Conservation (phyloP, 1,284 basidiomycete genomes). For the Ganoderma leucocontextum region DNA sequence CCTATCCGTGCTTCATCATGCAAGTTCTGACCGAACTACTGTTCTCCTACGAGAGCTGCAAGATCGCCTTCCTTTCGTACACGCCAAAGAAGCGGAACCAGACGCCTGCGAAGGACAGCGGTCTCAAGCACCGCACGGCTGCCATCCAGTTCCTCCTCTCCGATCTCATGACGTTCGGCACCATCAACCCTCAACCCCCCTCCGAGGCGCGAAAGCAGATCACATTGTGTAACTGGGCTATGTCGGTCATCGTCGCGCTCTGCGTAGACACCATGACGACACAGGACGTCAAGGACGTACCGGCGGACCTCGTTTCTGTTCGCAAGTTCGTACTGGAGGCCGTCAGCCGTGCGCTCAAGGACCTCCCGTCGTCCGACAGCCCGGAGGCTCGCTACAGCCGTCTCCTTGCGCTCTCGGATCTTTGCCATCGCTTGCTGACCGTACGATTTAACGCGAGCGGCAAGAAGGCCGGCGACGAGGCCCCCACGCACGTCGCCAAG, state of each 20-base stretch:
- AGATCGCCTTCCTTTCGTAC: slow-evolving; percentile 86
- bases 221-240: slow-evolving; percentile 87
- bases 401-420: slow-evolving; percentile 86
- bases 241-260: slow-evolving; percentile 91
- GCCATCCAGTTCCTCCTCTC: slow-evolving; percentile 82
- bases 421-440: slow-evolving; percentile 89
- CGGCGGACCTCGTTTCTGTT: slow-evolving; percentile 82
- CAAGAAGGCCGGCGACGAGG: slow-evolving; percentile 80
- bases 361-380: slow-evolving; percentile 71
- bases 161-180: slow-evolving; percentile 83
- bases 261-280: slow-evolving; percentile 83
- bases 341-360: slow-evolving; percentile 88
- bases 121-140: slow-evolving; percentile 62
- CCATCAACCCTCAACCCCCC: slow-evolving; percentile 67
- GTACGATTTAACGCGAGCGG: slow-evolving; percentile 70
- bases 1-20: slow-evolving; percentile 90
- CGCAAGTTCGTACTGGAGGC: slow-evolving; percentile 93
- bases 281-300: slow-evolving; percentile 79
- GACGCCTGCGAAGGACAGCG: slow-evolving; percentile 67
- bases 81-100: slow-evolving; percentile 72
- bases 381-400: slow-evolving; percentile 89
- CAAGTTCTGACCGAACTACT: slow-evolving; percentile 92
- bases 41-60: slow-evolving; percentile 94
- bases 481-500: slow-evolving; percentile 92
- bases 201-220: slow-evolving; percentile 63